These are phyloP conservation scores for Tetrahymena elliotti DNA, from an alignment of 73 alveolate genomes.

Conservation along the genomic window DNA sequence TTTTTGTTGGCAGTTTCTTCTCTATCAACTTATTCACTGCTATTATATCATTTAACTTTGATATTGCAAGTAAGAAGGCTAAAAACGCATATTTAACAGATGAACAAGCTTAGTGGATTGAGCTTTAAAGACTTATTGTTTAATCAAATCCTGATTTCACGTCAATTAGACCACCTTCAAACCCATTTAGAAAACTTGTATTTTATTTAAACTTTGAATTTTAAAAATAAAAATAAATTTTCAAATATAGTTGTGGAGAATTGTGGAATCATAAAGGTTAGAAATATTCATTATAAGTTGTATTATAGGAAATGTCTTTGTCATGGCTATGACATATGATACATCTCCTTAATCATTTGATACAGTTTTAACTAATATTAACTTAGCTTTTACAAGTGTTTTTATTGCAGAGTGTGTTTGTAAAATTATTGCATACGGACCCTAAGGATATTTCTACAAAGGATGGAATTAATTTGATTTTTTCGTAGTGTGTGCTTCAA, in stretches of 20 bases:
- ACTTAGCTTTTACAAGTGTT: slow-evolving; percentile 67
- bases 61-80: slow-evolving; percentile 67
- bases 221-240: slow-evolving; percentile 25
- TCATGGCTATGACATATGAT: slow-evolving; percentile 76
- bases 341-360: slow-evolving; percentile 47
- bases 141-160: slow-evolving; percentile 58
- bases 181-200: slow-evolving; percentile 27
- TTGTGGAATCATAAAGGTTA: slow-evolving; percentile 41
- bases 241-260: slow-evolving; percentile 42
- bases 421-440: slow-evolving; percentile 76
- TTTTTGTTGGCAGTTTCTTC: slow-evolving; percentile 74
- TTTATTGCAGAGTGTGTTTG: slow-evolving; percentile 74
- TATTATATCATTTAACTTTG: slow-evolving; percentile 78
- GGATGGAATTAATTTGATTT: slow-evolving; percentile 92
- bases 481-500: slow-evolving; percentile 84
- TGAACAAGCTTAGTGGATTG: slow-evolving; percentile 59
- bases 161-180: slow-evolving; percentile 40
- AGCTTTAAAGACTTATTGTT: slow-evolving; percentile 41
- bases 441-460: slow-evolving; percentile 68
- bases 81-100: slow-evolving; percentile 27
- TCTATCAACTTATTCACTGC: slow-evolving; percentile 87
- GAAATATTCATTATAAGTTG: slow-evolving; percentile 72
- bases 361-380: slow-evolving; percentile 40
- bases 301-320: slow-evolving; percentile 65
- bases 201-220: slow-evolving; percentile 17